Evolutionary conservation across 1,284 basidiomycete species (phyloP), one percentile per base, ranked within the genome.

Genomic region (Sporisorium exsertum): DNA sequence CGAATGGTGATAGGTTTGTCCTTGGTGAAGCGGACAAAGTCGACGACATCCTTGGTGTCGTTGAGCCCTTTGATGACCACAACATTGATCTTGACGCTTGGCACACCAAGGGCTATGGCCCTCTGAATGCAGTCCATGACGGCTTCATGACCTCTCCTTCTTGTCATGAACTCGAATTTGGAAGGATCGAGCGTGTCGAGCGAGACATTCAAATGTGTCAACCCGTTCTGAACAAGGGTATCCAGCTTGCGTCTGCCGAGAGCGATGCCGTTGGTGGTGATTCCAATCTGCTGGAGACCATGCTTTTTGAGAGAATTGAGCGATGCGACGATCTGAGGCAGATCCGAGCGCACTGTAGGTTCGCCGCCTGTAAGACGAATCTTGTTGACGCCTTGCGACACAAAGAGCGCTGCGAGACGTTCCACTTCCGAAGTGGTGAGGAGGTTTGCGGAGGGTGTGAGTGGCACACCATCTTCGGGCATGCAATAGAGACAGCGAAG

Each of bases 401-500:
- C 93, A 74, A 95, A 95, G 26, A 95, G 86, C 27, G 88, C 86
- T 1, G 93, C 92, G 0, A 95, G 87, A 4, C 81, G 70, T 46
- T 93, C 84, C 27, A 95, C 87, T 83, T 95, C 93, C 57, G 91
- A 89, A 67, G 94, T 90, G 1, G 92, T 90, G 37, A 95, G 88
- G 64, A 94, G 88, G 64, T 92, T 88, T 10, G 87, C 87, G 40
- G 87, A 87, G 2, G 93, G 93, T 10, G 92, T 92, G 22, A 95
- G 88, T 55, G 91, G 89, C 0, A 94, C 87, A 37, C 93, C 93
- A 79, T 93, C 91, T 63, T 88, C 90, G 2, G 93, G 94, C 94
- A 95, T 95, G 82, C 94, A 95, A 82, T 95, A 95, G 80, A 93
- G 78, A 92, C 94, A 95, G 86, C 94, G 89, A 59, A 95, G 87